Conservation (phyloP, 176 grass and related monocot genomes). For the Puccinellia tenuiflora region DNA sequence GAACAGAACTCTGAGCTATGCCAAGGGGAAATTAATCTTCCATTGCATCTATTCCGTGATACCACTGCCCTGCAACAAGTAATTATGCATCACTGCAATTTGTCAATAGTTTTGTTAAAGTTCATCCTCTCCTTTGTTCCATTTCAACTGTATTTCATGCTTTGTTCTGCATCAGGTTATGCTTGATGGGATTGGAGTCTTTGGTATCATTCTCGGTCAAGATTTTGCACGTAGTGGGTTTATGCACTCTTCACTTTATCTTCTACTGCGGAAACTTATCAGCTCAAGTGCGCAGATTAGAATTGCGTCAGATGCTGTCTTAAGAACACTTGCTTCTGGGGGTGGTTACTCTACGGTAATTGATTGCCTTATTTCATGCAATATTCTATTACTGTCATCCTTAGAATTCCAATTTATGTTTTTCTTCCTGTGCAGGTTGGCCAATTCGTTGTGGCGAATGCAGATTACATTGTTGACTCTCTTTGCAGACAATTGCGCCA, state of each 20-base stretch:
- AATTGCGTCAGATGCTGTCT: constrained; percentile 73
- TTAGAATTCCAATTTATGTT: constrained; percentile 12
- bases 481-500: constrained; percentile 78
- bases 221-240: constrained; percentile 87
- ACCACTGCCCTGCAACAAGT: constrained; percentile 68
- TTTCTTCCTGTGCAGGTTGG: constrained; percentile 60
- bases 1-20: constrained; percentile 35
- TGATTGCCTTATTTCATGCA: constrained; percentile 21
- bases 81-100: constrained; percentile 33
- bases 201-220: constrained; percentile 67
- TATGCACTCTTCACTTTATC: constrained; percentile 89
- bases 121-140: constrained; percentile 25
- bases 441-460: constrained; percentile 79
- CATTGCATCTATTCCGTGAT: constrained; percentile 78
- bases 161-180: constrained; percentile 58
- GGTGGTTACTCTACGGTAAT: constrained; percentile 66
- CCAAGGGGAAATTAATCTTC: constrained; percentile 41
- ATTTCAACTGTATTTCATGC: constrained; percentile 15
- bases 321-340: constrained; percentile 64
- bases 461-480: constrained; percentile 90
- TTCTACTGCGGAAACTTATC: constrained; percentile 78
- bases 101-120: constrained; percentile 21
- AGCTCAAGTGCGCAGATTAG: constrained; percentile 76
- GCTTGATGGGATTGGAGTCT: constrained; percentile 90
- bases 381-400: constrained; percentile 2